These are phyloP conservation scores for Candida tetrigidarum DNA, from an alignment of 1,139 yeast species.

Conservation along the genomic window DNA sequence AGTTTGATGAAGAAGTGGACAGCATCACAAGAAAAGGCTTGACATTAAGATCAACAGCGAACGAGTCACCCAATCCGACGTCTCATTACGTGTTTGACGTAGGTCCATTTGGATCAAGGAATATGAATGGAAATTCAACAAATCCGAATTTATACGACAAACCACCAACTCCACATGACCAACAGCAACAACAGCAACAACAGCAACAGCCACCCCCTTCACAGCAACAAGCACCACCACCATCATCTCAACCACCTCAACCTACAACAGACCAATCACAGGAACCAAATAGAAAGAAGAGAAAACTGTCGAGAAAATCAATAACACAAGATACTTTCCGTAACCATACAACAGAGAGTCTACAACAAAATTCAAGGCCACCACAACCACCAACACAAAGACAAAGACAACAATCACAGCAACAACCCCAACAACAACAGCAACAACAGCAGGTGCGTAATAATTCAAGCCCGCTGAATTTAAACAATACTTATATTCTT, in stretches of 20 bases:
- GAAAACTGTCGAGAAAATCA: conserved; percentile 4
- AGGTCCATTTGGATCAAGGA: conserved; percentile 17
- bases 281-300: conserved; percentile 8
- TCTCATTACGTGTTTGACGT: conserved; percentile 23
- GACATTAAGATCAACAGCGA: conserved; percentile 18
- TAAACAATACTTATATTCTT: conserved; percentile 19
- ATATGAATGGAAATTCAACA: conserved; percentile 12
- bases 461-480: conserved; percentile 1
- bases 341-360: conserved; percentile 7
- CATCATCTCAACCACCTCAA: too few species aligned
- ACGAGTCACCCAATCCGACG: conserved; percentile 18
- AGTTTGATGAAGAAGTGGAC: conserved; percentile 18
- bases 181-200: conserved; percentile 4
- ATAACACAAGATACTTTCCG: background rate
- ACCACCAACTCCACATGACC: conserved; percentile 2
- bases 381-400: background rate
- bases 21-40: conserved; percentile 16
- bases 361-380: conserved; percentile 8
- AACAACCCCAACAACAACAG: conserved; percentile 10
- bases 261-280: conserved; percentile 5
- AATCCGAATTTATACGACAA: conserved; percentile 10
- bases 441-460: conserved; percentile 13
- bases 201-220: too few species aligned
- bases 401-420: conserved; percentile 10
- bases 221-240: conserved; percentile 5